Base-by-base conservation (phyloP, 305 asterid species). In the Caryopteris hybrid region DNA sequence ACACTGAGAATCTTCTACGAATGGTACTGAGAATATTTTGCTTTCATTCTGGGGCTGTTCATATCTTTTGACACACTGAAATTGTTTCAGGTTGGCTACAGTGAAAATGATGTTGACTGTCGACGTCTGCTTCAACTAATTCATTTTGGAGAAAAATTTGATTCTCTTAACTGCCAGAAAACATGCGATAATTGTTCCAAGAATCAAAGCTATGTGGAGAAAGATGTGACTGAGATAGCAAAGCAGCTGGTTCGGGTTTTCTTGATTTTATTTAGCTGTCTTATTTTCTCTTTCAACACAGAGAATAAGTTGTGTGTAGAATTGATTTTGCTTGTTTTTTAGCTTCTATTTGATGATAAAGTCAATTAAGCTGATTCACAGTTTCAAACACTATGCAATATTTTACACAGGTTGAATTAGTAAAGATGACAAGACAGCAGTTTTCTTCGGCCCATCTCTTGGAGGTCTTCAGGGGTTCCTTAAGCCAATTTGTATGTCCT, bases 401-500 rank as follows among this genome's bases (percentile, higher is more conserved):
- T 72, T 67, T 34, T 71, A 45, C 68, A 66, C 83, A 95, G 99
- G 90, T 95, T 73, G 97, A 89, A 54, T 76, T 95, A 85, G 98
- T 91, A 80, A 95, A 77, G 87, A 72, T 66, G 66, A 80, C 91
- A 22, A 78, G 97, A 64, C 97, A 91, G 78, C 81, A 81, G 73
- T 91, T 88, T 80, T 84, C 99, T 60, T 77, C 96, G 66, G 76
- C 98, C 41, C 96, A 95, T 84, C 84, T 95, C 73, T 78, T 95
- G 94, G 99, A 95, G 85, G 96, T 95, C 74, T 91, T 78, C 84
- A 85, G 95, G 79, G 99, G 99, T 68, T 95, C 99, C 81, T 74
- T 89, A 74, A 91, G 82, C 88, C 97, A 89, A 79, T 83, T 76
- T 86, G 99, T 94, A 89, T 53, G 99, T 79, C 68, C 66, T 67